A percentile compares a stretch with the other conserved stretches of the same genome.
Evolutionary conservation across 495 filamentous ascomycete genomes (phyloP).

Genomic region (Hypomontagnella monticulosa): DNA sequence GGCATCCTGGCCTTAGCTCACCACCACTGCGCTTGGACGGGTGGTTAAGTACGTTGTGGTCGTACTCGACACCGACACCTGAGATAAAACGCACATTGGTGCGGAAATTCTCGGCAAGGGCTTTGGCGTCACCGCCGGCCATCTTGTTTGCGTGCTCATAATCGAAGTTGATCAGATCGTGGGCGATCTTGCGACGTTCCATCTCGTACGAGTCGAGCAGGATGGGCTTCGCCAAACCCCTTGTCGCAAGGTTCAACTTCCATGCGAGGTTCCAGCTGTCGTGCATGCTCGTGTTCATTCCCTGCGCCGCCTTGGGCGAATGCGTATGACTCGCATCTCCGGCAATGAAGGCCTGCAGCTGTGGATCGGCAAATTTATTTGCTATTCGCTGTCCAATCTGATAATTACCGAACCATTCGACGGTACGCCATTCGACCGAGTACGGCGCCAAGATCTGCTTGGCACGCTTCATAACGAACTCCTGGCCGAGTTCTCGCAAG

Average conservation of each 20-base stretch:
- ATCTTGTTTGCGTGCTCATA: constrained; percentile 68
- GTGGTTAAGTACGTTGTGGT: constrained; percentile 65
- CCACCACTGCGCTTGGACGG: constrained; percentile 50
- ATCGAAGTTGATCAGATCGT: constrained; percentile 76
- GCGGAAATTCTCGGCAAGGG: constrained; percentile 69
- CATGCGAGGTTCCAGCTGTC: constrained; percentile 81
- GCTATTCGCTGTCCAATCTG: constrained; percentile 74
- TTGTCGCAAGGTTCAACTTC: constrained; percentile 73
- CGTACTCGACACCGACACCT: constrained; percentile 72
- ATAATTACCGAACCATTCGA: constrained; percentile 70
- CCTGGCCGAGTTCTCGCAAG: constrained; percentile 61
- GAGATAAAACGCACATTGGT: constrained; percentile 74
- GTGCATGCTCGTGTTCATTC: constrained; percentile 79
- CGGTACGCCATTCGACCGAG: constrained; percentile 66
- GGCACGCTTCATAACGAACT: constrained; percentile 73
- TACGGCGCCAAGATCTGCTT: constrained; percentile 71
- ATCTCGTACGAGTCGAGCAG: constrained; percentile 71
- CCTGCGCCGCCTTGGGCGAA: constrained; percentile 78
- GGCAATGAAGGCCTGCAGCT: constrained; percentile 70
- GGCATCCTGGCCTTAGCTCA: constrained; percentile 63
- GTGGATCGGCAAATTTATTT: constrained; percentile 64
- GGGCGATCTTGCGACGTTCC: constrained; percentile 70
- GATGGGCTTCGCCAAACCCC: constrained; percentile 61
- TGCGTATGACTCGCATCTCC: constrained; percentile 82
- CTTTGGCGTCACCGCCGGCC: constrained; percentile 63